These are phyloP conservation scores for Ramalina intermedia DNA, from an alignment of 495 filamentous ascomycete genomes.

Conservation along the genomic window DNA sequence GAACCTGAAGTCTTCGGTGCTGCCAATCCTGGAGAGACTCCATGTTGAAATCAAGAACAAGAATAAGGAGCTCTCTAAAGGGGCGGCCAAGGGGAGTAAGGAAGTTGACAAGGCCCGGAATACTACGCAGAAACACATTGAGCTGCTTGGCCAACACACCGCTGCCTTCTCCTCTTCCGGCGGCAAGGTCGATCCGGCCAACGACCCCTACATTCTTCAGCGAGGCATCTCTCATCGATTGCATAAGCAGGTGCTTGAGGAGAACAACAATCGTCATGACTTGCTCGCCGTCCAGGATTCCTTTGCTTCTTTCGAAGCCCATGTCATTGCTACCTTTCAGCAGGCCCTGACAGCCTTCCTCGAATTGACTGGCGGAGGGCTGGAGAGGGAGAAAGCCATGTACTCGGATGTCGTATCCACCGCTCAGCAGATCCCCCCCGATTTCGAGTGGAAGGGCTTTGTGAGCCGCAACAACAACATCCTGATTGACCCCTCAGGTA, in stretches of 20 bases:
- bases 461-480: conserved; percentile 46
- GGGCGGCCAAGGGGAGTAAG: conserved; percentile 79
- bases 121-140: conserved; percentile 85
- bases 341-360: conserved; percentile 66
- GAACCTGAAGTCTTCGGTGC: conserved; percentile 64
- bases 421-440: conserved; percentile 66
- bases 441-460: conserved; percentile 90
- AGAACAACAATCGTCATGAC: conserved; percentile 89
- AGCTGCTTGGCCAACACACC: conserved; percentile 73
- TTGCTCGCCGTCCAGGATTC: conserved; percentile 76
- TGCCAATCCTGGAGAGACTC: conserved; percentile 77
- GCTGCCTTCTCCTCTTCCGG: conserved; percentile 58
- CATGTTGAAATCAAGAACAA: conserved; percentile 96
- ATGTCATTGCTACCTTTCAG: conserved; percentile 74
- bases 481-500: conserved; percentile 60
- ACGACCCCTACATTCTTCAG: conserved; percentile 82
- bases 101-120: conserved; percentile 79
- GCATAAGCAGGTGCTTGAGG: conserved; percentile 80
- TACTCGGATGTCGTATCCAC: conserved; percentile 69
- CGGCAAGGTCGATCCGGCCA: conserved; percentile 45
- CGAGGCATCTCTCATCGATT: conserved; percentile 70
- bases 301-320: conserved; percentile 76
- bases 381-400: conserved; percentile 63
- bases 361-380: conserved; percentile 58
- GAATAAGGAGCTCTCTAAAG: conserved; percentile 67